A percentile compares a stretch with the other conserved stretches of the same genome.
Conservation (phyloP, 2,329 filamentous ascomycete species). For the Trichoderma pleuroti region DNA sequence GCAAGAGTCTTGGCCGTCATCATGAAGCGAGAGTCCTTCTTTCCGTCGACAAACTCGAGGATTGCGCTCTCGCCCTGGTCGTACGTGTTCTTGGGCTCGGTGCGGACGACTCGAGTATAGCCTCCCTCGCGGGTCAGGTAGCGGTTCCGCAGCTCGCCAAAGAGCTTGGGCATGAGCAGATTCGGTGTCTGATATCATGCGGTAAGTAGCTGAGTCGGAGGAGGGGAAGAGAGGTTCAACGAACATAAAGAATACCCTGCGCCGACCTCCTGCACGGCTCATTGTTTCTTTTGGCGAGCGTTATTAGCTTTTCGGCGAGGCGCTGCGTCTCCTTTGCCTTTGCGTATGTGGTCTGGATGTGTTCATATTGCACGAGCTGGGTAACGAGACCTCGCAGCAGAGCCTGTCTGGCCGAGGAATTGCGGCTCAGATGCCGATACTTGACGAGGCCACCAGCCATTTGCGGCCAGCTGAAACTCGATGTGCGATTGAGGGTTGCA, state of each 20-base stretch:
- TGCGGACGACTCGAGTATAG: conserved; percentile 90
- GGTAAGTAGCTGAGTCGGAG: neutral
- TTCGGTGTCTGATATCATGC: conserved; percentile 56
- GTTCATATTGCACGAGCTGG: conserved; percentile 87
- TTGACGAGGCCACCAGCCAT: conserved; percentile 88
- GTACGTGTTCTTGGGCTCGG: conserved; percentile 76
- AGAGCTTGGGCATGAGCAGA: conserved; percentile 76
- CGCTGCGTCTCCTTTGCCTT: conserved; percentile 97
- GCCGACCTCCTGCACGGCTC: conserved; percentile 73
- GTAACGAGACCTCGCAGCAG: conserved; percentile 95
- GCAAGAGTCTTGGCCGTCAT: conserved; percentile 86
- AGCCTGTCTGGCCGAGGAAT: conserved; percentile 83
- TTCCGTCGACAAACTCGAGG: conserved; percentile 91
- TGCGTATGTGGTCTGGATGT: conserved; percentile 89
- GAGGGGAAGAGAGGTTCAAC: conserved; percentile 23
- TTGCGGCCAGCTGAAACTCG: conserved; percentile 8
- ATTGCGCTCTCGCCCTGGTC: conserved; percentile 90
- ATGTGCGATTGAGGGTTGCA: neutral
- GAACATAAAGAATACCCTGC: conserved; percentile 78
- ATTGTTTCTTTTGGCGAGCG: conserved; percentile 88
- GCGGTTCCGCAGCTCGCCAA: conserved; percentile 74
- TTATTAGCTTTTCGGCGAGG: conserved; percentile 90
- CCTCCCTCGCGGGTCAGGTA: conserved; percentile 79
- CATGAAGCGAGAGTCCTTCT: conserved; percentile 89
- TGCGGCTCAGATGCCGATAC: conserved; percentile 83